These are phyloP conservation scores for Tubosaeta sp. DNA, from an alignment of 768 basidiomycete genomes.

Conservation along the genomic window DNA sequence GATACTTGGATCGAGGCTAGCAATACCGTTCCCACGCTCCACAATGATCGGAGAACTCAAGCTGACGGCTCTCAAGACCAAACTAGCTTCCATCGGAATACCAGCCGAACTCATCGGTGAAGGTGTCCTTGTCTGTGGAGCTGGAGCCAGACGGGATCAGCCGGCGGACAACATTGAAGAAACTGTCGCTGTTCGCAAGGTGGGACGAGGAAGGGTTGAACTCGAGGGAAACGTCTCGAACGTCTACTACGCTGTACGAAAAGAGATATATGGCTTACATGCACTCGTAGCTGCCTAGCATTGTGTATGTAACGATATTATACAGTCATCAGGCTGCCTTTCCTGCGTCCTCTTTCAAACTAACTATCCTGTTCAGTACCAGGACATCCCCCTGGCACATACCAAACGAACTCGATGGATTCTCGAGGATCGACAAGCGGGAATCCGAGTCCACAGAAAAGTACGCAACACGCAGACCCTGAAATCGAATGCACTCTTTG, in stretches of 20 bases:
- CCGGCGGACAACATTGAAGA: slow-evolving; percentile 49
- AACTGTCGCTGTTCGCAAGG: slow-evolving; percentile 85
- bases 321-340: slow-evolving; percentile 41
- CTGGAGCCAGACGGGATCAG: slow-evolving; percentile 43
- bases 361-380: slow-evolving; percentile 89
- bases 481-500: slow-evolving; percentile 93
- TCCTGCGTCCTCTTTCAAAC: slow-evolving; percentile 89
- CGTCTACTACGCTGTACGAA: slow-evolving; percentile 85
- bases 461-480: slow-evolving; percentile 92
- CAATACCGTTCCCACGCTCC: slow-evolving; percentile 71
- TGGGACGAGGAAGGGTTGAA: slow-evolving; percentile 79
- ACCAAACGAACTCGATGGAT: slow-evolving; percentile 39
- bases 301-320: slow-evolving; percentile 10
- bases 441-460: slow-evolving; percentile 91
- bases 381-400: slow-evolving; percentile 70
- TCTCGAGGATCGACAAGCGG: slow-evolving; percentile 58
- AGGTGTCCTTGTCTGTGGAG: slow-evolving; percentile 88
- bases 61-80: slow-evolving; percentile 81
- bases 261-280: slow-evolving; percentile 86
- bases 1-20: slow-evolving; percentile 62
- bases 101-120: slow-evolving; percentile 96
- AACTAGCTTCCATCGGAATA: slow-evolving; percentile 68
- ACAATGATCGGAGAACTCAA: slow-evolving; percentile 98
- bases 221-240: slow-evolving; percentile 86
- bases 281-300: slow-evolving; percentile 74